Evolutionary conservation across 2,329 filamentous ascomycete species (phyloP).

Genomic region (Fusarium denticulatum): DNA sequence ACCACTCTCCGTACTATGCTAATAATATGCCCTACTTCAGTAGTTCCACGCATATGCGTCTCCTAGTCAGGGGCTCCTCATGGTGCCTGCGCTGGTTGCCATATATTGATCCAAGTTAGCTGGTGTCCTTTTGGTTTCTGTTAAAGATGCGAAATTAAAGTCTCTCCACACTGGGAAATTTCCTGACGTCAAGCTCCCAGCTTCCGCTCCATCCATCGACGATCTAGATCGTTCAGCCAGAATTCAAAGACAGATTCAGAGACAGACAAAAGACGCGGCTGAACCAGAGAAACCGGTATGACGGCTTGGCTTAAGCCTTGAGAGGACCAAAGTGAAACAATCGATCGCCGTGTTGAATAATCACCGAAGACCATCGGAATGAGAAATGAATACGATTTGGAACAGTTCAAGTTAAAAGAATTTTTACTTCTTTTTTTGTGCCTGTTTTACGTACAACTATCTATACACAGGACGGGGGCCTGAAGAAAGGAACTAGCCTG

Average conservation of each 20-base stretch:
- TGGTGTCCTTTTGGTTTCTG: conserved; percentile 1
- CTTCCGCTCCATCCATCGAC: conserved; percentile 21
- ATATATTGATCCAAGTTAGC: background rate
- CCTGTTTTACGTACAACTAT: conserved; percentile 51
- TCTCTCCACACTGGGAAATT: conserved; percentile 35
- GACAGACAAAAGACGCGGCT: background rate
- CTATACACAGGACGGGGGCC: conserved; percentile 48
- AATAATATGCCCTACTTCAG: conserved; percentile 24
- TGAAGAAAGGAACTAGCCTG: conserved; percentile 37
- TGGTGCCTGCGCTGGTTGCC: background rate
- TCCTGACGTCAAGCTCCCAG: conserved; percentile 37
- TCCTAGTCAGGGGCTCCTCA: conserved; percentile 31
- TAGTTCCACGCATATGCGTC: conserved; percentile 15
- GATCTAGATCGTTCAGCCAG: conserved; percentile 30
- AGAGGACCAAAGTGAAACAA: background rate
- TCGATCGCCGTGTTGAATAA: background rate
- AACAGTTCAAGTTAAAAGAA: conserved; percentile 37
- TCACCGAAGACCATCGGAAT: background rate
- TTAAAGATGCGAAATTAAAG: conserved; percentile 34
- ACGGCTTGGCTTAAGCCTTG: background rate
- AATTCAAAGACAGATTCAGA: background rate
- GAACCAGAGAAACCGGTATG: background rate
- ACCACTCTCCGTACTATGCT: background rate
- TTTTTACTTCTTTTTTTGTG: conserved; percentile 52
- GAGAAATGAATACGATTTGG: conserved; percentile 25